Percentiles rank a stretch among this genome's conserved stretches.
These are phyloP conservation scores for Paramyrothecium roridum DNA, from an alignment of 2,329 filamentous ascomycete species.

Conservation along the genomic window DNA sequence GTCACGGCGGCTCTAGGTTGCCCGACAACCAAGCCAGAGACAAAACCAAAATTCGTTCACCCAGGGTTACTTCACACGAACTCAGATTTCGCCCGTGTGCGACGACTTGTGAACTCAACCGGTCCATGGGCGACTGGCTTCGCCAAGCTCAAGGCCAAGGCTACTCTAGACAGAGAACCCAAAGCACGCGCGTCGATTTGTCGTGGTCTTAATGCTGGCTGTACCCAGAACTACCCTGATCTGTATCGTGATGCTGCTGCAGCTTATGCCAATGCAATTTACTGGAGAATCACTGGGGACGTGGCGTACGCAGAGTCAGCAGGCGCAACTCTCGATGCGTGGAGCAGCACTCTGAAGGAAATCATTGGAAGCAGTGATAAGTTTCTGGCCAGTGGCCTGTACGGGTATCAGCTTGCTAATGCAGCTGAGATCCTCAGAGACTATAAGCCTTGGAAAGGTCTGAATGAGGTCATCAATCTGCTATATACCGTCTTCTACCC, in stretches of 20 bases:
- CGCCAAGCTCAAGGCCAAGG: neutral
- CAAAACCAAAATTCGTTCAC: too few relatives aligned
- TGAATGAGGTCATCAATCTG: conserved; percentile 23
- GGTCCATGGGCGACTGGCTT: too few relatives aligned
- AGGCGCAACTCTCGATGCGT: conserved; percentile 31
- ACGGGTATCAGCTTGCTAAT: conserved; percentile 45
- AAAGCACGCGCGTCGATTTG: neutral
- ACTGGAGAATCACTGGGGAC: conserved; percentile 36
- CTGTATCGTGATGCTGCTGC: neutral
- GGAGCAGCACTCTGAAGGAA: conserved; percentile 27
- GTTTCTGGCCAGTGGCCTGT: conserved; percentile 36
- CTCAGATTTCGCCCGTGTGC: too few relatives aligned
- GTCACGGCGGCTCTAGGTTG: too few relatives aligned
- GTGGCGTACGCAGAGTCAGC: conserved; percentile 32
- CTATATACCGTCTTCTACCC: conserved; percentile 32
- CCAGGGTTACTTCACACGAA: too few relatives aligned
- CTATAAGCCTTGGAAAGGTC: conserved; percentile 26
- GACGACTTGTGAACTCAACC: too few relatives aligned
- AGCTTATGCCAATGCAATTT: conserved; percentile 19
- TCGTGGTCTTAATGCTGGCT: neutral
- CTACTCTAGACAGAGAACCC: neutral
- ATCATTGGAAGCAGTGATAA: conserved; percentile 32
- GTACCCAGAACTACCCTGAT: neutral
- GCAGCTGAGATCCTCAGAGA: conserved; percentile 37
- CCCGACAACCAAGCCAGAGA: too few relatives aligned